Evolutionary conservation across 2,329 filamentous ascomycete genomes (phyloP).

Genomic region (Bipolaris zeicola): DNA sequence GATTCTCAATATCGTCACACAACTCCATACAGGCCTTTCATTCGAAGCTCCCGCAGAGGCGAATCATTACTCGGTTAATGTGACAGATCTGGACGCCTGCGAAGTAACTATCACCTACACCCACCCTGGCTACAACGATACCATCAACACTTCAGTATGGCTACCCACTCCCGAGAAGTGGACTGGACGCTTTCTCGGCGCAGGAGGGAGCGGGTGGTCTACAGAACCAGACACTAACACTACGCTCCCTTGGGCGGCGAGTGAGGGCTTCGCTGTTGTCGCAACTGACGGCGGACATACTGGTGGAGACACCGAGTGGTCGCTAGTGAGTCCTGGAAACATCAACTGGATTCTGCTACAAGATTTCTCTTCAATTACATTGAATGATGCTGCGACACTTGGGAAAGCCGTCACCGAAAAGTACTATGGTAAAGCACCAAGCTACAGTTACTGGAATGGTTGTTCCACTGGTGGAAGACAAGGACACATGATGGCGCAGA

Average conservation of each 20-base stretch:
- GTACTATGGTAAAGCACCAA: conserved; percentile 37
- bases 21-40: conserved; percentile 5
- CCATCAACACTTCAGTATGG: conserved; percentile 27
- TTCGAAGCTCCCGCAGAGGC: conserved; percentile 7
- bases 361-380: conserved; percentile 39
- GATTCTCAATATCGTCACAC: conserved; percentile 10
- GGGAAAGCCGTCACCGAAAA: conserved; percentile 32
- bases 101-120: conserved; percentile 45
- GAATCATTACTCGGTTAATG: conserved; percentile 16
- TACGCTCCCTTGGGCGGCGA: conserved; percentile 18
- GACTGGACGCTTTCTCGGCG: conserved; percentile 28
- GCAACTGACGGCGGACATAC: conserved; percentile 30
- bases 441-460: conserved; percentile 42
- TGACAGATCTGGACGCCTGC: conserved; percentile 34
- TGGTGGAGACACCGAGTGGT: conserved; percentile 13
- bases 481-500: conserved; percentile 39
- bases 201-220: conserved; percentile 29
- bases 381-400: conserved; percentile 40
- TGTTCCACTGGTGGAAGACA: conserved; percentile 32
- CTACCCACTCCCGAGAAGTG: conserved; percentile 24
- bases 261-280: conserved; percentile 30
- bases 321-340: conserved; percentile 19
- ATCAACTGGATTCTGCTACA: conserved; percentile 33
- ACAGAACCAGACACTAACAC: conserved; percentile 21
- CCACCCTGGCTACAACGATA: conserved; percentile 25